Evolutionary conservation across 495 filamentous ascomycete species (phyloP).

Genomic region (Saxophila tyrrhenica): DNA sequence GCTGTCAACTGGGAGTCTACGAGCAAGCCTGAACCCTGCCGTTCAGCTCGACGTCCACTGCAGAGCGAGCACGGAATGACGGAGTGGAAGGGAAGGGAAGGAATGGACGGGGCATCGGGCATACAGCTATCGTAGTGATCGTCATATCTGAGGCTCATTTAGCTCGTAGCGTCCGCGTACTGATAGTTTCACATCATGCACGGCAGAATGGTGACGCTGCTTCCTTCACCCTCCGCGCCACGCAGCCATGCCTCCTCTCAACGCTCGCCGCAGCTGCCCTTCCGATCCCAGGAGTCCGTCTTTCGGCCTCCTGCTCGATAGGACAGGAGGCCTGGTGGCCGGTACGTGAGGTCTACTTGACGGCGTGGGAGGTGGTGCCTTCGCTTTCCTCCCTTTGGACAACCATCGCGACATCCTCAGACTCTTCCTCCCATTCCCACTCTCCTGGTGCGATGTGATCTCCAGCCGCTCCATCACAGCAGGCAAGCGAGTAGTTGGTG

Average conservation of each 20-base stretch:
- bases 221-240: too few relatives aligned
- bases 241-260: slow-evolving; percentile 2
- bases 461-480: slow-evolving; percentile 4
- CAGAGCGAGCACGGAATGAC: too few relatives aligned
- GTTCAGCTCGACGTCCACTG: too few relatives aligned
- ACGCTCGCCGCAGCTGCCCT: slow-evolving; percentile 5
- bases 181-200: too few relatives aligned
- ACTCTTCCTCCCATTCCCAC: not conserved
- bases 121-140: not conserved
- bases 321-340: not conserved
- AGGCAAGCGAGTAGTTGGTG: slow-evolving; percentile 1
- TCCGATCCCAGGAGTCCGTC: slow-evolving; percentile 10
- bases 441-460: not conserved
- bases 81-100: too few relatives aligned
- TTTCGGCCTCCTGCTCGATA: not conserved
- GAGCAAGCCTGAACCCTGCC: too few relatives aligned
- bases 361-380: not conserved
- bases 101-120: not conserved
- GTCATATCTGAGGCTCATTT: not conserved
- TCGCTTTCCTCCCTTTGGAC: not conserved
- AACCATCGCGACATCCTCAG: slow-evolving; percentile 9
- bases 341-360: not conserved
- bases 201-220: too few relatives aligned
- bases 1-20: too few relatives aligned
- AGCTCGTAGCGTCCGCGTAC: not conserved